Evolutionary conservation across 257 asterid species (phyloP), one percentile per base, ranked within the genome.

Genomic region (Solanum appendiculatum): DNA sequence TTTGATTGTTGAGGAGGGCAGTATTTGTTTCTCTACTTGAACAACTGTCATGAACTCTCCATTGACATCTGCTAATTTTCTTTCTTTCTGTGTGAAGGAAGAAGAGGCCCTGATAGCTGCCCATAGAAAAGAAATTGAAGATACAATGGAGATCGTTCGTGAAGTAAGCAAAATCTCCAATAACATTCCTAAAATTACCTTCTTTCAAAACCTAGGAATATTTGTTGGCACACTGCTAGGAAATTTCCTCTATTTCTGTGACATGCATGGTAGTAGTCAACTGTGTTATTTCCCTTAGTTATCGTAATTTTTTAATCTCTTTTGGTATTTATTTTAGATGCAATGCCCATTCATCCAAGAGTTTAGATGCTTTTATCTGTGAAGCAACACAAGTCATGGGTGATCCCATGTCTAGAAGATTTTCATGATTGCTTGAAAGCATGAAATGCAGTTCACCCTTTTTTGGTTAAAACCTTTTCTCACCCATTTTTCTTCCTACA

Each of bases 101-200:
- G 99, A 97, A 87, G 99, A 94, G 90, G 98, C 99, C 84, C 95
- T 95, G 86, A 91, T 96, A 89, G 96, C 98, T 72, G 97, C 99
- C 86, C 99, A 97, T 84, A 92, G 98, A 73, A 97, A 95, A 90
- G 96, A 95, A 93, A 97, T 97, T 77, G 99, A 97, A 92, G 99
- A 97, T 83, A 97, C 99, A 72, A 94, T 93, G 98, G 98, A 97
- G 95, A 96, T 95, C 73, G 97, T 97, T 88, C 98, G 99, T 63
- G 99, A 95, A 91, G 99, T 93, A 90, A 91, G 91, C 89, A 64
- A 54, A 89, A 78, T 15, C 2, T 27, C 60, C 39, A 13, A 6
- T 78, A 78, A 44, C 25, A n/a, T 46, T 78, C 84, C 16, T 44
- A 42, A 44, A 25, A 5, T 25, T 42, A 25, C n/a, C 84, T 77